These are phyloP conservation scores for Mitragyna speciosa DNA, from an alignment of 257 asterid species.

Conservation along the genomic window DNA sequence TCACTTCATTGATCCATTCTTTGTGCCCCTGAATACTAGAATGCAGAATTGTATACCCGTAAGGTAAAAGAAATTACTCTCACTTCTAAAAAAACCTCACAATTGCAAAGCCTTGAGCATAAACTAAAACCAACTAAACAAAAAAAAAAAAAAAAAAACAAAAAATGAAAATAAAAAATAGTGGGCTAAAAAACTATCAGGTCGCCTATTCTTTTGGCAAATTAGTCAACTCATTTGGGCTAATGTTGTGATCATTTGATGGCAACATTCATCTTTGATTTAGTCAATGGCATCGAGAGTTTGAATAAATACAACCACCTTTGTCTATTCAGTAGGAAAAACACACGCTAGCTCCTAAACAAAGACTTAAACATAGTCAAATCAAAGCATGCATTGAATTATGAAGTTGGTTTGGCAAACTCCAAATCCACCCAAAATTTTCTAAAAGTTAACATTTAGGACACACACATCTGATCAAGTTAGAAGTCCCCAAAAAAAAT, in stretches of 20 bases:
- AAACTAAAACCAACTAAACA: not conserved
- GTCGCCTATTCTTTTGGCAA: not conserved
- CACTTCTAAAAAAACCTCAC: not conserved
- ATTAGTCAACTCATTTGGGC: conserved; percentile 6
- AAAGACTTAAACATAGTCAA: not conserved
- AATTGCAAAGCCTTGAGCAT: not conserved
- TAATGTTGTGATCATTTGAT: not conserved
- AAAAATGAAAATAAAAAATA: not conserved
- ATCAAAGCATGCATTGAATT: not conserved
- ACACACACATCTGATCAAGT: not conserved
- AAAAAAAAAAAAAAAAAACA: not conserved
- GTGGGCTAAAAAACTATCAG: not conserved
- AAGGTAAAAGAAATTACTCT: conserved; percentile 9
- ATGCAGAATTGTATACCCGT: conserved; percentile 38
- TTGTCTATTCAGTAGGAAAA: not conserved
- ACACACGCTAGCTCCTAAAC: not conserved
- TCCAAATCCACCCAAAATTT: not conserved
- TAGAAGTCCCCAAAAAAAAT: not conserved
- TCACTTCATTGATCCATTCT: conserved; percentile 95
- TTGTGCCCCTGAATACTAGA: conserved; percentile 98
- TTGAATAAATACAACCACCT: not conserved
- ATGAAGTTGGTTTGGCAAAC: not conserved
- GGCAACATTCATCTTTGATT: conserved; percentile 2
- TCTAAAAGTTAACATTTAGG: not conserved
- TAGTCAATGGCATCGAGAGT: conserved; percentile 16